phyloP scores from a whole-genome alignment of 1,284 basidiomycete species.

The Omphalotus olearius region DNA sequence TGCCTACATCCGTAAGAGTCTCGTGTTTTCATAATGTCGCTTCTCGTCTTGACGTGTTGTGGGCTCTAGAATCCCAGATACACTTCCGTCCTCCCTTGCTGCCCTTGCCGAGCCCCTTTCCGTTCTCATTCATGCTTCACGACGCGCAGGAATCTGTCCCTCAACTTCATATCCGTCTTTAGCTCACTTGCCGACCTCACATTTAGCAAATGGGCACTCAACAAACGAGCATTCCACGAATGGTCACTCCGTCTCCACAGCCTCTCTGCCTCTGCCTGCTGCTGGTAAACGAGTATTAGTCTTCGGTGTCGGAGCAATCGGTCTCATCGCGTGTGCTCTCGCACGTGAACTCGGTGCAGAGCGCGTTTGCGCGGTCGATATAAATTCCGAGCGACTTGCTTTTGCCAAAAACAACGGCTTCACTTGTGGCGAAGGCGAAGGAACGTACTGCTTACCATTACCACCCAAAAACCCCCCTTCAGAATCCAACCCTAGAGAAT shows the following conservation, averaged over 20 bases:
- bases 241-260: no score
- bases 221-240: not conserved
- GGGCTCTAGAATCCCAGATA: conserved; percentile 65
- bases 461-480: conserved; percentile 41
- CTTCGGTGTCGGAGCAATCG: conserved; percentile 90
- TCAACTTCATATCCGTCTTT: conserved; percentile 7
- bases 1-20: conserved; percentile 79
- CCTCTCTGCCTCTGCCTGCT: conserved; percentile 25
- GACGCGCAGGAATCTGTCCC: conserved; percentile 56
- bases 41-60: conserved; percentile 5
- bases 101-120: conserved; percentile 90
- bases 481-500: conserved; percentile 8
- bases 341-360: conserved; percentile 70
- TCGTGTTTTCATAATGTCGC: not conserved
- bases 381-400: conserved; percentile 75
- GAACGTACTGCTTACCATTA: conserved; percentile 67
- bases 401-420: conserved; percentile 77
- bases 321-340: conserved; percentile 81
- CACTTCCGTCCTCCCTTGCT: conserved; percentile 72
- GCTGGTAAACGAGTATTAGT: conserved; percentile 68
- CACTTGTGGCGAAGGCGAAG: conserved; percentile 41
- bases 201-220: conserved; percentile 4
- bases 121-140: conserved; percentile 82
- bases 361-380: conserved; percentile 78
- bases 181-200: not conserved